These are phyloP conservation scores for Neurospora sp. DNA, from an alignment of 2,329 filamentous ascomycete species.

Conservation along the genomic window DNA sequence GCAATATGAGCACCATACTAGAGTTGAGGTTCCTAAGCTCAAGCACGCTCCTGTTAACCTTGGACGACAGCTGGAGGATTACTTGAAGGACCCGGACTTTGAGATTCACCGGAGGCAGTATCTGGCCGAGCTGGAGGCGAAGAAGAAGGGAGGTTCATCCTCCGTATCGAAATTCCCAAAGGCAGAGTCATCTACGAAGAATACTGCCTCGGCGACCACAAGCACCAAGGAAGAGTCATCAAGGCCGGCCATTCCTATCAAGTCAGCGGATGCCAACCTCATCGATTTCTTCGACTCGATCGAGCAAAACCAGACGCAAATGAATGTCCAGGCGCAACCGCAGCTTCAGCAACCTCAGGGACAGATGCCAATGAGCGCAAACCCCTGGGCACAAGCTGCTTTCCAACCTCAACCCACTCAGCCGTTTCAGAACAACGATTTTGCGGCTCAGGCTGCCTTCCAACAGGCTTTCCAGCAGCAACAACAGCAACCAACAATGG, in stretches of 20 bases:
- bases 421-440: slow-evolving; percentile 34
- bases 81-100: slow-evolving; percentile 89
- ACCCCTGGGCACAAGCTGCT: slow-evolving; percentile 26
- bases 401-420: slow-evolving; percentile 25
- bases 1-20: slow-evolving; percentile 83
- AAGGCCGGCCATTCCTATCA: slow-evolving; percentile 34
- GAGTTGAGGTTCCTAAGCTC: slow-evolving; percentile 89
- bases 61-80: slow-evolving; percentile 83
- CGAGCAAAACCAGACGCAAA: slow-evolving; percentile 73
- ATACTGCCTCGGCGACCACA: slow-evolving; percentile 24
- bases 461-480: slow-evolving; percentile 30
- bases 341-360: slow-evolving; percentile 25
- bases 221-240: slow-evolving; percentile 25
- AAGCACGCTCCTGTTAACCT: slow-evolving; percentile 94
- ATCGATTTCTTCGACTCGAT: slow-evolving; percentile 96
- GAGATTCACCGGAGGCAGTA: slow-evolving; percentile 90
- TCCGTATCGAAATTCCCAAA: slow-evolving; percentile 24
- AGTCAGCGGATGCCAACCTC: slow-evolving; percentile 63
- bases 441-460: slow-evolving; percentile 30
- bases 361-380: slow-evolving; percentile 26
- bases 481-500: not conserved
- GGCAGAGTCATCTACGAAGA: slow-evolving; percentile 27
- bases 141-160: slow-evolving; percentile 38
- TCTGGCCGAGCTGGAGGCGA: slow-evolving; percentile 71
- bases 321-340: slow-evolving; percentile 38